phyloP scores from a whole-genome alignment of 345 rosid species.

The Salix exigua region DNA sequence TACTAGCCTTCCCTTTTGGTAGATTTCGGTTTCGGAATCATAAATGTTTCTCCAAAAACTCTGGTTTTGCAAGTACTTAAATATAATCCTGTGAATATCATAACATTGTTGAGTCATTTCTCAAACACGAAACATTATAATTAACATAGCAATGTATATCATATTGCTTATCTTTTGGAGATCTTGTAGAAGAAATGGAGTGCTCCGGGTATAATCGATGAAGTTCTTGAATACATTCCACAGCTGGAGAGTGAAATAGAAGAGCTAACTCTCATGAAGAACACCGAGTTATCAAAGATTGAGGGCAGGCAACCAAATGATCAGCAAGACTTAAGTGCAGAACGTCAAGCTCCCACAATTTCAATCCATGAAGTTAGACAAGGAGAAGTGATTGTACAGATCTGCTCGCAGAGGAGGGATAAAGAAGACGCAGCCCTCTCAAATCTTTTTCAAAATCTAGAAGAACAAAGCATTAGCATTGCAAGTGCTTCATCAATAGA shows the following conservation, averaged over 20 bases:
- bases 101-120: neutral
- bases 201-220: constrained; percentile 26
- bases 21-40: neutral
- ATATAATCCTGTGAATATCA: no score
- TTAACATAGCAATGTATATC: no score
- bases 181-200: constrained; percentile 28
- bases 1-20: neutral
- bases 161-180: neutral
- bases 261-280: constrained; percentile 25
- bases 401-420: constrained; percentile 15
- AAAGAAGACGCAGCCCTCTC: constrained; percentile 7
- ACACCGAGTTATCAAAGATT: constrained; percentile 6
- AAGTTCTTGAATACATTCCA: constrained; percentile 35
- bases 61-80: no score
- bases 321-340: neutral
- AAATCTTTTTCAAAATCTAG: constrained; percentile 25
- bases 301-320: neutral
- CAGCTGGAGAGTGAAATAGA: constrained; percentile 32
- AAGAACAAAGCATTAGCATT: constrained; percentile 24
- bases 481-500: constrained; percentile 23
- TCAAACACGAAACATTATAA: neutral
- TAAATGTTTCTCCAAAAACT: neutral
- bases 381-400: constrained; percentile 31
- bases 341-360: constrained; percentile 13
- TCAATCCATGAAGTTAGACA: constrained; percentile 24